Base-by-base conservation (phyloP, 2,329 filamentous ascomycete genomes). In the Trichoderma polysporum region DNA sequence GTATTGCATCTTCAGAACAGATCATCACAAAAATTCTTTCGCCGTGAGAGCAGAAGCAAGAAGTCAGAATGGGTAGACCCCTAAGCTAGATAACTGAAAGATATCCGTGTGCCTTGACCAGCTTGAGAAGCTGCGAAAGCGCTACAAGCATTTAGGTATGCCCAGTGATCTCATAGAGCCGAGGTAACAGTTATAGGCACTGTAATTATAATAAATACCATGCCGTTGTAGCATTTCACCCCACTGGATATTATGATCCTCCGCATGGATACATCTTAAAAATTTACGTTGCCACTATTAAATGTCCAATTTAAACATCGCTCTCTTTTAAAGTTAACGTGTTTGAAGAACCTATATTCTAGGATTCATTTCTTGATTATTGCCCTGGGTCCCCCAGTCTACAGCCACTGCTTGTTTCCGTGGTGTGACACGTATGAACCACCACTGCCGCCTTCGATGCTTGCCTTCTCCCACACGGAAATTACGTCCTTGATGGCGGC, bases 331-430 rank as follows among this genome's bases (percentile, higher is more conserved):
- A n/a, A n/a, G n/a, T n/a, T n/a, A n/a, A n/a, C n/a, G n/a, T n/a
- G n/a, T n/a, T n/a, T n/a, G n/a, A n/a, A n/a, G n/a, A n/a, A n/a
- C n/a, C n/a, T n/a, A n/a, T n/a, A n/a, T n/a, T n/a, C n/a, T n/a
- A n/a, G n/a, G n/a, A n/a, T n/a, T n/a, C n/a, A n/a, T n/a, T n/a
- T n/a, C n/a, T n/a, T n/a, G n/a, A n/a, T n/a, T n/a, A n/a, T n/a
- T n/a, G n/a, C n/a, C n/a, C n/a, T n/a, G n/a, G n/a, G n/a, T n/a
- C n/a, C n/a, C n/a, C n/a, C 13, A 15, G 2, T 9, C 39, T n/a
- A 63, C 12, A 63, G 27, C 27, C 60, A 63, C 19, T 54, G 39
- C 9, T 63, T 63, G 5, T 63, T 54, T 13, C 60, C 49, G 4
- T 54, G 27, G 22, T 63, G 60, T n/a, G 60, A 54, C 49, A 63